Evolutionary conservation across 208 protist species (phyloP), one percentile per base, ranked within the genome.

Genomic region (Herpetomonas samuelpessoai): DNA sequence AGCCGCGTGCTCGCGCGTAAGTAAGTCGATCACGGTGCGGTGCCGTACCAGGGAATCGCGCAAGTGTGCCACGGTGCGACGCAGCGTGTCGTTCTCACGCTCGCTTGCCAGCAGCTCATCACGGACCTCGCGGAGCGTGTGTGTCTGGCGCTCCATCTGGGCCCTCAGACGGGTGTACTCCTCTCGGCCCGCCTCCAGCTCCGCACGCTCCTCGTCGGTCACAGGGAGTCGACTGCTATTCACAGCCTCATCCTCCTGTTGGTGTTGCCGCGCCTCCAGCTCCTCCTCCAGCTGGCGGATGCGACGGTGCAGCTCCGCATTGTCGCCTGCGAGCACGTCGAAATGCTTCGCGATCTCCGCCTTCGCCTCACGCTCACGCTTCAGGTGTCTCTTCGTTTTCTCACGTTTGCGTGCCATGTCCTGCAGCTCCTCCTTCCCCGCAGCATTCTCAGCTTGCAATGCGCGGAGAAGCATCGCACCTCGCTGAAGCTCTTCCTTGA

Each of bases 21-120:
- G 66, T 12, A 86, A 24, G 24, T 86, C 75, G 24, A 86, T 71
- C 3, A 79, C 79, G 25, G 68, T 71, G 49, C 79, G 74, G 68
- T 86, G 79, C 1, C 74, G 71, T 41, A 66, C 46, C 9, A 86
- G 26, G 9, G 67, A 62, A 2, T 72, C 62, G 18, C 79, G 71
- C 53, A 86, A 62, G 29, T 73, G 71, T 26, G 62, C 52, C 28
- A 86, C 62, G 3, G 76, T 81, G 2, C 54, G 31, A 1, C 71
- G 59, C 19, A 82, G 65, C 25, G 60, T 29, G 26, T 68, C 51
- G 39, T 59, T 62, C 39, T 81, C 71, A 18, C 39, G 55, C 51
- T 76, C 66, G 4, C 38, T 52, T 6, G 56, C 71, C 22, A 75
- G 62, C 41, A 86, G 27, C 47, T 81, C 68, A 1, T 46, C 71